Percentiles rank a stretch among this genome's conserved stretches.
phyloP scores from a whole-genome alignment of 352 stramenopile genomes.

The Phytophthora macrochlamydospora region DNA sequence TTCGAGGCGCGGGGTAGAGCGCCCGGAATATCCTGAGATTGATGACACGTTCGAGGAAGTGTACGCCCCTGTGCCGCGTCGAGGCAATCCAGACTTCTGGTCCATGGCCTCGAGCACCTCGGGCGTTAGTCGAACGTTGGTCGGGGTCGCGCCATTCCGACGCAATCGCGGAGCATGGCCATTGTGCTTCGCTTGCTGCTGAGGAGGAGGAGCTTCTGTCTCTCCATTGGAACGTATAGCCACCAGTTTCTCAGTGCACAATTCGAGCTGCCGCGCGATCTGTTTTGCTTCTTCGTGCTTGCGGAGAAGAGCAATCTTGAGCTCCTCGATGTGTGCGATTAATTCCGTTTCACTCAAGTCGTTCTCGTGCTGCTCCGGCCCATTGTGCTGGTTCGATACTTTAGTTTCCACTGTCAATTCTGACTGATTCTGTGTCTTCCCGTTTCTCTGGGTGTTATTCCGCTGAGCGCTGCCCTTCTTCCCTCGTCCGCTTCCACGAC shows the following conservation, averaged over 20 bases:
- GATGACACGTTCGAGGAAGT: constrained; percentile 70
- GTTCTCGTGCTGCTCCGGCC: constrained; percentile 40
- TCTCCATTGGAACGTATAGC: constrained; percentile 29
- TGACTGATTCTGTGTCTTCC: constrained; percentile 2
- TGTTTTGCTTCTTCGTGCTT: constrained; percentile 85
- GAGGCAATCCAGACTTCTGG: constrained; percentile 50
- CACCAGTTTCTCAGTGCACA: constrained; percentile 58
- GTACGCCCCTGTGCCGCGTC: constrained; percentile 51
- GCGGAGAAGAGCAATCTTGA: constrained; percentile 66
- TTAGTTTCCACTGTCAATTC: constrained; percentile 9
- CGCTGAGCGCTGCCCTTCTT: constrained; percentile 24
- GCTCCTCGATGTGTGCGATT: constrained; percentile 65
- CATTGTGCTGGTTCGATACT: constrained; percentile 59
- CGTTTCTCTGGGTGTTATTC: constrained; percentile 27
- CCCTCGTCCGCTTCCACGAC: constrained; percentile 27
- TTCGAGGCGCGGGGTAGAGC: constrained; percentile 36
- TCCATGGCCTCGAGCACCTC: constrained; percentile 68
- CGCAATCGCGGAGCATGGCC: constrained; percentile 6
- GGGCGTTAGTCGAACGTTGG: constrained; percentile 58
- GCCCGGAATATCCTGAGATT: constrained; percentile 64
- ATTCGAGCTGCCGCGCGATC: constrained; percentile 60
- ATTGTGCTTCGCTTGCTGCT: constrained; percentile 22
- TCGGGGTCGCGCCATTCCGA: constrained; percentile 15
- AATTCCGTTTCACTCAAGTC: constrained; percentile 53
- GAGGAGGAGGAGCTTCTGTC: neutral